A percentile compares a stretch with the other conserved stretches of the same genome.
phyloP scores from a whole-genome alignment of 2,329 filamentous ascomycete genomes.

The Colletotrichum navitas region DNA sequence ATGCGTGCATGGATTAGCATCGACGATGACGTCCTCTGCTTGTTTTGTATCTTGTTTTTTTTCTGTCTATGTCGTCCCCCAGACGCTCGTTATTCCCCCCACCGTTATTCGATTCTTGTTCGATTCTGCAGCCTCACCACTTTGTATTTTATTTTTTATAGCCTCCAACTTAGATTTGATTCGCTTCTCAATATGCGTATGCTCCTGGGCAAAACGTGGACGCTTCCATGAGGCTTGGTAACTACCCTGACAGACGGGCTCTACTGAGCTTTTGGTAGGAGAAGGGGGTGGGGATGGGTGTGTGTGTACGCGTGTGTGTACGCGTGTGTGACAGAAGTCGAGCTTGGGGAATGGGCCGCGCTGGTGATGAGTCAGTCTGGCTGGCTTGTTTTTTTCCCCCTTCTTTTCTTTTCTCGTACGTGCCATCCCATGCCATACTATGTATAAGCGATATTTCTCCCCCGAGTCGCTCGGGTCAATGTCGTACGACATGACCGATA shows the following conservation, averaged over 20 bases:
- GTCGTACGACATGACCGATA: not conserved
- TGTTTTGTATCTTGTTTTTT: not conserved
- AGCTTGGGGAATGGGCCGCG: not conserved
- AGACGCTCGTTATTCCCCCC: not conserved
- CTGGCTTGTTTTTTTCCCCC: not conserved
- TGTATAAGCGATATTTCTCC: not conserved
- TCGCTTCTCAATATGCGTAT: not conserved
- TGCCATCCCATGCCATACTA: not conserved
- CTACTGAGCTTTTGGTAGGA: not conserved
- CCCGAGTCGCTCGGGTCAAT: conserved; percentile 1
- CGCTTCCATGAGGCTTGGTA: not conserved
- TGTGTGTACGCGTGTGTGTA: not conserved
- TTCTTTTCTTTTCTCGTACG: not conserved
- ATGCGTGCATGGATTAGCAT: conserved; percentile 19
- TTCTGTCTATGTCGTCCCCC: conserved; percentile 6
- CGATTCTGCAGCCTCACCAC: not conserved
- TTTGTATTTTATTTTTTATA: conserved; percentile 7
- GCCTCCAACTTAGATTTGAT: not conserved
- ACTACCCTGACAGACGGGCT: too few species aligned
- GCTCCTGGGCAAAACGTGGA: not conserved
- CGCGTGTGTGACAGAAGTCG: not conserved
- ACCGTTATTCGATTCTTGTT: not conserved
- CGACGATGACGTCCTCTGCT: conserved; percentile 20
- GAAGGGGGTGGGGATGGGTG: not conserved
- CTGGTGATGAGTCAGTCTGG: not conserved